Conservation (phyloP, 108 stramenopile genomes). For the Schizochytrium sp. region DNA sequence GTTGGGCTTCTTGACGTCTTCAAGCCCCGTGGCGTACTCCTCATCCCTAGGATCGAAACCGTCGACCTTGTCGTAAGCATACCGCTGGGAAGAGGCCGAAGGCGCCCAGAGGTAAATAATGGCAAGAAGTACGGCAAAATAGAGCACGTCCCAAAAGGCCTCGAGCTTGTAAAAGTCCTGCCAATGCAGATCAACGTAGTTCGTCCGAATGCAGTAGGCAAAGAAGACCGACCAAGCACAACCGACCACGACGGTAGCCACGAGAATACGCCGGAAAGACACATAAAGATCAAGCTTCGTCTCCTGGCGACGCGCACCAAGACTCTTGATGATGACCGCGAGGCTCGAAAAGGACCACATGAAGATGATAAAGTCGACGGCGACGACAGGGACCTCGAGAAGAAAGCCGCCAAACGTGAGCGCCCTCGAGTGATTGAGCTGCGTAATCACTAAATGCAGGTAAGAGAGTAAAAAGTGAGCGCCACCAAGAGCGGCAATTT, state of each 20-base stretch:
- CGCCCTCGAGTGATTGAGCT: not conserved
- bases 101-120: not conserved
- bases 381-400: not conserved
- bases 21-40: not conserved
- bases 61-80: not conserved
- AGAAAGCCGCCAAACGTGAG: slow-evolving; percentile 2
- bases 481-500: not conserved
- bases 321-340: not conserved
- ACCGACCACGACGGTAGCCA: not conserved
- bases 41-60: not conserved
- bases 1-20: not conserved
- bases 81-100: not conserved
- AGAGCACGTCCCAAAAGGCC: slow-evolving; percentile 3
- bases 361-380: not conserved
- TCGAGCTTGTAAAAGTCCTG: not conserved
- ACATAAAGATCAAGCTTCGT: not conserved
- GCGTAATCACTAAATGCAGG: not conserved
- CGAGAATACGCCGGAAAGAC: not conserved
- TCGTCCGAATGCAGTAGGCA: not conserved
- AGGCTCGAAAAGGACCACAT: not conserved
- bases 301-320: not conserved
- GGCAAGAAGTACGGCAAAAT: not conserved
- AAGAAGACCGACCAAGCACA: not conserved
- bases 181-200: not conserved
- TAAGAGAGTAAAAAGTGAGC: not conserved